Percentiles rank a stretch among this genome's conserved stretches.
These are phyloP conservation scores for Vaccinium corymbosum DNA, from an alignment of 148 eudicot species.

Conservation along the genomic window DNA sequence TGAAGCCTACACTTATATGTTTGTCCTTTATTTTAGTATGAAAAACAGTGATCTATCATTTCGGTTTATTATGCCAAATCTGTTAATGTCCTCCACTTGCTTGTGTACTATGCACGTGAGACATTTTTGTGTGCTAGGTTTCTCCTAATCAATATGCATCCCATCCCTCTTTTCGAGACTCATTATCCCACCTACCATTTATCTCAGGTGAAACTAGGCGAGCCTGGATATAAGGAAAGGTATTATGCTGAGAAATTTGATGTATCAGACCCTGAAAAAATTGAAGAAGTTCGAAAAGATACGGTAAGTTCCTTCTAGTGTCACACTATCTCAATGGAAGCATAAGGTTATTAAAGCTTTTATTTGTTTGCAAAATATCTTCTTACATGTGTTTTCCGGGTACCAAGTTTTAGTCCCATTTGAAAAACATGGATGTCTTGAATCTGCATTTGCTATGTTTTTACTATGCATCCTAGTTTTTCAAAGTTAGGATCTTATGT, in stretches of 20 bases:
- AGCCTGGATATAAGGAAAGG: conserved; percentile 94
- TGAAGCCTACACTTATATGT: not conserved
- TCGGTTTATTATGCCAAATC: not conserved
- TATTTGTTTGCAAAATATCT: not conserved
- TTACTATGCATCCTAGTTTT: not conserved
- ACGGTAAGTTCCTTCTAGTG: conserved; percentile 50
- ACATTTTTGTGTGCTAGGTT: not conserved
- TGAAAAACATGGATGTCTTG: not conserved
- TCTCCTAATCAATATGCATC: not conserved
- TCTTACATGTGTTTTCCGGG: not conserved
- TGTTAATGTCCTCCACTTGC: not conserved
- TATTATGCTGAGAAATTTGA: conserved; percentile 89
- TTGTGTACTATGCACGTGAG: not conserved
- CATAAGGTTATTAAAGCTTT: not conserved
- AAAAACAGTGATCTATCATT: not conserved
- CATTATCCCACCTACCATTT: not conserved
- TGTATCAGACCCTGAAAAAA: conserved; percentile 48
- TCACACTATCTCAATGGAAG: not conserved
- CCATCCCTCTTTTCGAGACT: no score
- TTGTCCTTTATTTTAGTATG: no score
- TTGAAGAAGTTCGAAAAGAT: conserved; percentile 59
- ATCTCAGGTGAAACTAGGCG: conserved; percentile 83
- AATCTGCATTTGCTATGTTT: not conserved
- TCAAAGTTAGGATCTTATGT: conserved; percentile 5
- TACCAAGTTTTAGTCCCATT: not conserved